Conservation (phyloP, 2,329 filamentous ascomycete genomes). For the Calycina marina region DNA sequence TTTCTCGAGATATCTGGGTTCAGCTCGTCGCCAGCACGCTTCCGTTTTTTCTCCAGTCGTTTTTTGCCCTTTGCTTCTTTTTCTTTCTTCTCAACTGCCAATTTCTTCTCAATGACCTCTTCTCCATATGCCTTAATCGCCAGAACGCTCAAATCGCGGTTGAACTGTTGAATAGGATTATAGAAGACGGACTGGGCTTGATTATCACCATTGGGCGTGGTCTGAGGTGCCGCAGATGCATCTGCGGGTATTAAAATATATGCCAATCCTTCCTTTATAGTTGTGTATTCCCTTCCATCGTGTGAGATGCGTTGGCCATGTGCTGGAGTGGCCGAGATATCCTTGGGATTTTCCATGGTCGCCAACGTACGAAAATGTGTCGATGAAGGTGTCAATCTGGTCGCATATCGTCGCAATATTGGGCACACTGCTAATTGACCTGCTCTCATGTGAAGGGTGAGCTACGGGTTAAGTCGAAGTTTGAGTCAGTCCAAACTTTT, state of each 20-base stretch:
- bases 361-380: neutral
- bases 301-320: slow-evolving; percentile 24
- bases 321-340: slow-evolving; percentile 20
- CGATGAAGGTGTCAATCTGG: neutral
- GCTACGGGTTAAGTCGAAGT: neutral
- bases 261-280: slow-evolving; percentile 52
- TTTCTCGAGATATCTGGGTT: slow-evolving; percentile 21
- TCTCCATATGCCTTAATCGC: slow-evolving; percentile 83
- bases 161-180: slow-evolving; percentile 98
- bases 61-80: slow-evolving; percentile 23
- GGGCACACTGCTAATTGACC: neutral
- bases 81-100: slow-evolving; percentile 27
- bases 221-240: slow-evolving; percentile 31
- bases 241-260: slow-evolving; percentile 48
- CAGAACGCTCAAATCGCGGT: slow-evolving; percentile 84
- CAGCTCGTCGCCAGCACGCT: slow-evolving; percentile 24
- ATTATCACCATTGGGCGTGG: slow-evolving; percentile 34
- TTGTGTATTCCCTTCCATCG: slow-evolving; percentile 38
- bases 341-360: slow-evolving; percentile 1
- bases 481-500: neutral
- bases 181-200: slow-evolving; percentile 79
- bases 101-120: slow-evolving; percentile 37
- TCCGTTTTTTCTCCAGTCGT: slow-evolving; percentile 34
- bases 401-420: neutral
- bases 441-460: neutral